These are phyloP conservation scores for Triticum urartu DNA, from an alignment of 176 grass and related monocot species.

Conservation along the genomic window DNA sequence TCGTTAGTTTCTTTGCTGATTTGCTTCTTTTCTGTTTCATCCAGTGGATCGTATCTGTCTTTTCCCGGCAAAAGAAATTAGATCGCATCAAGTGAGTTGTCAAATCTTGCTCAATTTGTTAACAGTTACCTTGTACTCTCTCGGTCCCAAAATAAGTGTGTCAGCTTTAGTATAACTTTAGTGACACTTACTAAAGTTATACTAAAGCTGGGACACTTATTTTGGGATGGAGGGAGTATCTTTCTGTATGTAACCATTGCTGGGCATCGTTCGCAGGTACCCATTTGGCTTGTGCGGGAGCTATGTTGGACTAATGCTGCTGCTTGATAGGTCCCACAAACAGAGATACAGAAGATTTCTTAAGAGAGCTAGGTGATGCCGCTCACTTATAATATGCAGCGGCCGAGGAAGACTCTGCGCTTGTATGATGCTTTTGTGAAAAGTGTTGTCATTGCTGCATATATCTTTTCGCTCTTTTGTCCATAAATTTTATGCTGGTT, in stretches of 20 bases:
- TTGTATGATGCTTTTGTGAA: conserved; percentile 9
- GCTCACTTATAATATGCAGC: background rate
- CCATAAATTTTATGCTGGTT: conserved; percentile 33
- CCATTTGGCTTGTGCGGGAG: conserved; percentile 56
- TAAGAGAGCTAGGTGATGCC: conserved; percentile 18
- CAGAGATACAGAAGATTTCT: conserved; percentile 50
- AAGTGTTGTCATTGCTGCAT: conserved; percentile 2
- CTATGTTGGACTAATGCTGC: conserved; percentile 72
- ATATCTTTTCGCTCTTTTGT: conserved; percentile 11
- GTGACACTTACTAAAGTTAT: too few relatives aligned
- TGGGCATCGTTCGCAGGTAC: conserved; percentile 49
- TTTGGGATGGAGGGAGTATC: background rate
- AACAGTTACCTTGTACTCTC: background rate
- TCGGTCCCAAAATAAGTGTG: too few relatives aligned
- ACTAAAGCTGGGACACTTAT: too few relatives aligned
- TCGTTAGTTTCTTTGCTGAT: background rate
- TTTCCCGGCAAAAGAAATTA: conserved; percentile 63
- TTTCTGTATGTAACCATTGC: conserved; percentile 6
- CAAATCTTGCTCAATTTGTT: conserved; percentile 6
- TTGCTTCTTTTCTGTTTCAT: conserved; percentile 35
- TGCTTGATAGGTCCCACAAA: conserved; percentile 58
- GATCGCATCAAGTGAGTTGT: conserved; percentile 58
- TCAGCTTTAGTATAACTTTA: too few relatives aligned
- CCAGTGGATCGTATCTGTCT: conserved; percentile 60
- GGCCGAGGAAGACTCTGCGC: background rate